Base-by-base conservation (phyloP, 345 rosid genomes). In the Eucalyptus erythrocorys region DNA sequence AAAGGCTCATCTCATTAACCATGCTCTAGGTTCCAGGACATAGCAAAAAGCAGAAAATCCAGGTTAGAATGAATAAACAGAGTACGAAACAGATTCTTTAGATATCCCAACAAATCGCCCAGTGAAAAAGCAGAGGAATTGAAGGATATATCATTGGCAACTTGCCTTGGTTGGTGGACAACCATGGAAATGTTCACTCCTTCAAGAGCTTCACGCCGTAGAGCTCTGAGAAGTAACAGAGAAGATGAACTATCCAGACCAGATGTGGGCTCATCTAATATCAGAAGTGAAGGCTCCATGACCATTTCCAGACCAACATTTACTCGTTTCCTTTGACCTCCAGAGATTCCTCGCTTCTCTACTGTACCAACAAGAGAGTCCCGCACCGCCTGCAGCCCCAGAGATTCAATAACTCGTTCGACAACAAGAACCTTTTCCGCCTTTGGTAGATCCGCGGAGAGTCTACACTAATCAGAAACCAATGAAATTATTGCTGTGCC, bases 231-330 rank as follows among this genome's bases (percentile, higher is more conserved):
- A 55, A 98, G 96, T 91, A 96, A 92, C 91, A 94, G 97, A 88
- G 99, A 98, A 88, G 99, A 97, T 87, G 99, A 97, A 88, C 99
- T 98, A 89, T 98, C 99, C 94, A 97, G 93, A 43, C 99, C 99
- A 71, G 99, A 97, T 26, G 99, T 98, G 32, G 99, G 99, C 92
- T 98, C 99, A 91, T 97, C 99, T 87, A 98, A 95, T 91, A 98
- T 97, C 68, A 98, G 91, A 90, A 98, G 97, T 87, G 99, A 98
- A 93, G 99, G 99, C 89, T 98, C 99, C 99, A 98, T 98, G 79
- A 98, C 99, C 99, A 98, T 98, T 92, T 98, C 99, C 88, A 98
- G 95, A 89, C 99, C 99, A 10, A 98, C 99, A 88, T 98, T 98
- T 86, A 98, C 99, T 89, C 99, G 92, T 93, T 98, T 98, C 91